Evolutionary conservation across 371 early-diverging fungal genomes (phyloP).

Genomic region (Blakeslea trispora): DNA sequence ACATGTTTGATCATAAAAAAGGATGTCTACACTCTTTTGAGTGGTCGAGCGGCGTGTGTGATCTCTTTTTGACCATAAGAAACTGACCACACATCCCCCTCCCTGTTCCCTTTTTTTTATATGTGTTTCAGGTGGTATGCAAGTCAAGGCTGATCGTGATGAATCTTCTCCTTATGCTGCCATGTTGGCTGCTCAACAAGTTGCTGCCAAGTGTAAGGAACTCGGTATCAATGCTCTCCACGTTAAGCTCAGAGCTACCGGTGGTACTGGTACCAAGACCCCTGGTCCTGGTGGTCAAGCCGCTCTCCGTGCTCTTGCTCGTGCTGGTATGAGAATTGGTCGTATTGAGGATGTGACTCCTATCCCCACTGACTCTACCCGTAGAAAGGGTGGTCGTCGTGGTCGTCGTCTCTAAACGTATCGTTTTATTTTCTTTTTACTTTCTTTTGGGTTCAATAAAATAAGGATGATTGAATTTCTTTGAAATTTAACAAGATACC

Average conservation of each 20-base stretch:
- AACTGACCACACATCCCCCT: conserved; percentile 28
- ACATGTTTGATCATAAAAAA: too few relatives aligned
- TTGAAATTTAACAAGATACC: too few relatives aligned
- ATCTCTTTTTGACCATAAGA: not conserved
- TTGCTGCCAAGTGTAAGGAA: conserved; percentile 98
- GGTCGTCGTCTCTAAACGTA: conserved; percentile 98
- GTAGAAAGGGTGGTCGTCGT: conserved; percentile 99
- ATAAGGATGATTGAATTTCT: too few relatives aligned
- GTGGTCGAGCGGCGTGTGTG: conserved; percentile 2
- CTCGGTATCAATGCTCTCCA: conserved; percentile 99
- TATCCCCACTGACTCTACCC: conserved; percentile 98
- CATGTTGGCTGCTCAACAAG: conserved; percentile 99
- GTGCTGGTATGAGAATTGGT: conserved; percentile 99
- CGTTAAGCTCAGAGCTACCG: conserved; percentile 99
- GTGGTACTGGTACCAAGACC: conserved; percentile 99
- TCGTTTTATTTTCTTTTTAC: not conserved
- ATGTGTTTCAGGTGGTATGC: conserved; percentile 94
- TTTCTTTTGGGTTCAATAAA: conserved; percentile 4
- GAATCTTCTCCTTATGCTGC: conserved; percentile 99
- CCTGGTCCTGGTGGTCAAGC: conserved; percentile 99
- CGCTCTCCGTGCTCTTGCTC: conserved; percentile 99
- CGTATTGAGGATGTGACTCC: conserved; percentile 99
- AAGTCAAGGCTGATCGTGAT: conserved; percentile 99
- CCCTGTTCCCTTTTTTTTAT: conserved; percentile 20
- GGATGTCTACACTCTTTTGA: not conserved